These are phyloP conservation scores for Cercophora newfieldiana DNA, from an alignment of 495 filamentous ascomycete species.

Conservation along the genomic window DNA sequence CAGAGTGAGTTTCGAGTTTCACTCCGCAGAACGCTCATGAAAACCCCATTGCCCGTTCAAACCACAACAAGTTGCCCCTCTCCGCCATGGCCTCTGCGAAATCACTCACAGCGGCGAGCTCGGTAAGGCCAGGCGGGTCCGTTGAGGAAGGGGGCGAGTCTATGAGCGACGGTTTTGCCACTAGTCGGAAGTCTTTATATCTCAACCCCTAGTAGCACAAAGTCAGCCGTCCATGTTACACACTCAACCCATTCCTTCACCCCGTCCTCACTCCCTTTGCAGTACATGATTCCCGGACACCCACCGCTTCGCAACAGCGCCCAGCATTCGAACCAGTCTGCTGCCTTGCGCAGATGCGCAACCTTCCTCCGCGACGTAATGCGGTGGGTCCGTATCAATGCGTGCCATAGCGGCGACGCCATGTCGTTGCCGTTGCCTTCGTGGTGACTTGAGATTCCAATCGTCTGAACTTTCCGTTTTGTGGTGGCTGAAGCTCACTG, in stretches of 20 bases:
- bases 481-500: no score
- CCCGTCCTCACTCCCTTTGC: conserved; percentile 57
- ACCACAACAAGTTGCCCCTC: conserved; percentile 30
- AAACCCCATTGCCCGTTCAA: conserved; percentile 33
- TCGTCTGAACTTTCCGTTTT: no score
- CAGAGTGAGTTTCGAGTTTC: no score
- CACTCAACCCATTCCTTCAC: conserved; percentile 34
- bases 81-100: conserved; percentile 34
- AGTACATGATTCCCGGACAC: conserved; percentile 76
- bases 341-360: conserved; percentile 61
- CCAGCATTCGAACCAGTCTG: conserved; percentile 54
- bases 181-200: conserved; percentile 37
- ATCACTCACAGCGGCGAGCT: conserved; percentile 27
- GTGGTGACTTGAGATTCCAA: no score
- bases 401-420: conserved; percentile 34
- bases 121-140: conserved; percentile 25
- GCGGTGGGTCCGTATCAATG: conserved; percentile 76
- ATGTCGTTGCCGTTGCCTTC: no score
- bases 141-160: conserved; percentile 2
- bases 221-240: conserved; percentile 33
- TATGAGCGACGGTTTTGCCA: conserved; percentile 24
- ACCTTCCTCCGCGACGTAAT: conserved; percentile 82
- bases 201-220: conserved; percentile 25
- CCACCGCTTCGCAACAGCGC: conserved; percentile 67
- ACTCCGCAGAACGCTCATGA: background rate